Percentiles rank a stretch among this genome's conserved stretches.
Evolutionary conservation across 495 filamentous ascomycete genomes (phyloP).

Genomic region (Penicillium waksmanii): DNA sequence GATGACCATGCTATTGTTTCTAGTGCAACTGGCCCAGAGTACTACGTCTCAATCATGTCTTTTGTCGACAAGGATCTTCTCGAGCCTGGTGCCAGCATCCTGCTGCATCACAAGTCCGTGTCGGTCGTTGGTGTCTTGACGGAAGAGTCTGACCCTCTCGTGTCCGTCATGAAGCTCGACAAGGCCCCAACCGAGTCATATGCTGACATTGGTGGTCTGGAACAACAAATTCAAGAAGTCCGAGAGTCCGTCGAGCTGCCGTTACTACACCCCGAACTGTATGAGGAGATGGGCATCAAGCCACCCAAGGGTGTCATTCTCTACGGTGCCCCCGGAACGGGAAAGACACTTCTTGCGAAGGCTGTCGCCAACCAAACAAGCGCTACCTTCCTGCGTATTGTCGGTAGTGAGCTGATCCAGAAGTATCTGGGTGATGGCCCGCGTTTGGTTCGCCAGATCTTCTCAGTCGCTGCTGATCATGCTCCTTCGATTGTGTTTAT

Average conservation of each 20-base stretch:
- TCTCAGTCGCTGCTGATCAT: slow-evolving; percentile 96
- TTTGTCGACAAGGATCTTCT: slow-evolving; percentile 99
- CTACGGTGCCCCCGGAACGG: slow-evolving; percentile 95
- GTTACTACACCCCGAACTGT: slow-evolving; percentile 93
- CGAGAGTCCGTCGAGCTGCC: slow-evolving; percentile 96
- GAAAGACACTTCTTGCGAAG: slow-evolving; percentile 96
- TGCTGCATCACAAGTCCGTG: slow-evolving; percentile 96
- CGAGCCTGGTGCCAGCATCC: slow-evolving; percentile 92
- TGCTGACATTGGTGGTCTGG: slow-evolving; percentile 96
- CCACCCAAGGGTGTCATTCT: slow-evolving; percentile 99
- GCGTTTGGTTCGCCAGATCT: slow-evolving; percentile 92
- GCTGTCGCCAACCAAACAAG: slow-evolving; percentile 98
- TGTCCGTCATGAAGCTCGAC: slow-evolving; percentile 99
- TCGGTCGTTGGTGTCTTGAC: slow-evolving; percentile 97
- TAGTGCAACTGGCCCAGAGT: slow-evolving; percentile 95
- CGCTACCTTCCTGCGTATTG: slow-evolving; percentile 96
- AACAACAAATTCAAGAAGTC: slow-evolving; percentile 96
- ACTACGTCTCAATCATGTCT: slow-evolving; percentile 99
- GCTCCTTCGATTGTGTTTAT: slow-evolving; percentile 98
- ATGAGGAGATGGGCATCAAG: slow-evolving; percentile 99
- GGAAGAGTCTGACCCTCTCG: slow-evolving; percentile 92
- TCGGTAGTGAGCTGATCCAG: slow-evolving; percentile 97
- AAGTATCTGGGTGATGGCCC: slow-evolving; percentile 98
- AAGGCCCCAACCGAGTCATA: slow-evolving; percentile 99
- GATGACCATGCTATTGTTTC: slow-evolving; percentile 99